Evolutionary conservation across 176 grass and related monocot species (phyloP), one percentile per base, ranked within the genome.

Genomic region (Triticum monococcum): DNA sequence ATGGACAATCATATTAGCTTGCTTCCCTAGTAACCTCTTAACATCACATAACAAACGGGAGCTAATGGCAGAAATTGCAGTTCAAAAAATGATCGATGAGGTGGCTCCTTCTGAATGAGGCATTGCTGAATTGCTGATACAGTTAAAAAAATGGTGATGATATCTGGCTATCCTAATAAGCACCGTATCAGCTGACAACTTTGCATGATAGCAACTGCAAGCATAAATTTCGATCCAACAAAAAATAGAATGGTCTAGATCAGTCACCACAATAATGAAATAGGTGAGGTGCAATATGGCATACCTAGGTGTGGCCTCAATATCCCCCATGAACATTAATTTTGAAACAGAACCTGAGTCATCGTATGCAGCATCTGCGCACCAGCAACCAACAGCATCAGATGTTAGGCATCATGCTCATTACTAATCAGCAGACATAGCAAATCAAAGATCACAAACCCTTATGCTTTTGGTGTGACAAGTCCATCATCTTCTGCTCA

Each of bases 271-370:
- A 68, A 73, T 30, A 81, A 85, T 14, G 1, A 38, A 76, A 79
- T 16, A 64, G 37, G 22, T 43, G 54, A 63, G 72, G 62, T 74
- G 65, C 6, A 14, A 70, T 73, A 62, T 45, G 26, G 60, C 56
- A 86, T 87, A 73, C 93, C 81, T 86, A 38, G 85, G 62, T 18
- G 76, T 48, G 65, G 79, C 77, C 4, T 77, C 78, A 52, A 89
- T 81, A 75, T 90, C 93, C 63, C 90, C 93, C 65, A 74, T 87
- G 25, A 90, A 80, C 87, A 92, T 78, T 84, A 90, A 16, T 76
- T 92, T 92, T 68, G 88, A 87, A 4, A 92, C 40, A 78, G 88
- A 86, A 36, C 52, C 75, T 38, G 82, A 84, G 40, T 90, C 83
- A 13, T 89, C 84, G 20, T 48, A 71, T 46, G 18, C 30, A 22